Evolutionary conservation across 2,329 filamentous ascomycete species (phyloP).

Genomic region (Zasmidium cellare): DNA sequence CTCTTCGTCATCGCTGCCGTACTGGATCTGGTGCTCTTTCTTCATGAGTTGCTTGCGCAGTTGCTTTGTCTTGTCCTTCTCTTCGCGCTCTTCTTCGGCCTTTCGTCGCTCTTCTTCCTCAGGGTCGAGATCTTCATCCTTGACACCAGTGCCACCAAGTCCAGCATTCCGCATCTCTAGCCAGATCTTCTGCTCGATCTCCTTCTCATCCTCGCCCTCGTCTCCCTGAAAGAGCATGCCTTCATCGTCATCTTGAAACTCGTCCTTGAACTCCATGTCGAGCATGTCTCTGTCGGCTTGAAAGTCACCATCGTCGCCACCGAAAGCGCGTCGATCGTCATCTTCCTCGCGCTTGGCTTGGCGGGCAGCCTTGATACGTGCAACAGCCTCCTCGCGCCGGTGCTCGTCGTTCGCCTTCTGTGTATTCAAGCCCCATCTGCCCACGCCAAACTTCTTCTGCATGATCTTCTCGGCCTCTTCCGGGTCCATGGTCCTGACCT

Average conservation of each 20-base stretch:
- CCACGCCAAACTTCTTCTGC: conserved; percentile 72
- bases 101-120: conserved; percentile 66
- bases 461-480: conserved; percentile 84
- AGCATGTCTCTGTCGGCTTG: conserved; percentile 64
- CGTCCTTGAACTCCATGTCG: conserved; percentile 65
- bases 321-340: conserved; percentile 42
- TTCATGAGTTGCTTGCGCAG: conserved; percentile 80
- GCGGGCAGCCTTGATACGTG: conserved; percentile 19
- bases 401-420: conserved; percentile 55
- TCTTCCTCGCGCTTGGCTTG: conserved; percentile 33
- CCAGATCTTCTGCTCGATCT: conserved; percentile 66
- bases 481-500: conserved; percentile 67
- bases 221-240: conserved; percentile 75
- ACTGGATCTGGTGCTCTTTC: conserved; percentile 82
- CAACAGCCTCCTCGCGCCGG: conserved; percentile 49
- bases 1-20: conserved; percentile 64
- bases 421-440: conserved; percentile 75
- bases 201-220: conserved; percentile 70
- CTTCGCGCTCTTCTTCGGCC: conserved; percentile 68
- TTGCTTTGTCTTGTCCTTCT: conserved; percentile 71
- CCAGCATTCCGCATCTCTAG: conserved; percentile 84
- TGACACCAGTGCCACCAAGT: conserved; percentile 63
- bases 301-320: conserved; percentile 40
- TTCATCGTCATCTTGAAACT: conserved; percentile 88
- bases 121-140: conserved; percentile 58